These are phyloP conservation scores for Pneumocystis wakefieldiae DNA, from an alignment of 1,139 yeast genomes.

Conservation along the genomic window DNA sequence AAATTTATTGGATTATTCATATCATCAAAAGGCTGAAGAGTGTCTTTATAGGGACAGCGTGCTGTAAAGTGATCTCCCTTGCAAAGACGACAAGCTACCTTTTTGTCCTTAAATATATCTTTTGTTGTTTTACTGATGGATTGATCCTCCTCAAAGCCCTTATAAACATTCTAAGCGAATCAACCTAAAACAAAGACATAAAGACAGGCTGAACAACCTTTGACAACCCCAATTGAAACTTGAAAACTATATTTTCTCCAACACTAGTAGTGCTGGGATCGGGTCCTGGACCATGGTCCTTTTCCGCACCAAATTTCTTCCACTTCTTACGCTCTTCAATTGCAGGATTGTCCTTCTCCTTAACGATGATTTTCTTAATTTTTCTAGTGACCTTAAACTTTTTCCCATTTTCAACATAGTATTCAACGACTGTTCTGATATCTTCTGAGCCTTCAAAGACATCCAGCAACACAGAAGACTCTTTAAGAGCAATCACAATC, in stretches of 20 bases:
- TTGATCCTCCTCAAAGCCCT: constrained; percentile 22
- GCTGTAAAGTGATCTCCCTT: constrained; percentile 87
- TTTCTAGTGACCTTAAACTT: constrained; percentile 78
- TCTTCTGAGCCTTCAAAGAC: constrained; percentile 28
- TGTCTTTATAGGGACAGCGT: constrained; percentile 91
- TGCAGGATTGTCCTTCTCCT: constrained; percentile 51
- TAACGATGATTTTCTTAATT: constrained; percentile 59
- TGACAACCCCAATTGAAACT: constrained; percentile 17
- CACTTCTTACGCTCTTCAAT: constrained; percentile 31
- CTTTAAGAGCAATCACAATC: neutral
- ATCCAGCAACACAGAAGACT: neutral
- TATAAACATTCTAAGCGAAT: constrained; percentile 16
- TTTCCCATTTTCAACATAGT: constrained; percentile 55
- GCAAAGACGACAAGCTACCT: constrained; percentile 76
- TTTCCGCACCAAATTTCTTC: constrained; percentile 71
- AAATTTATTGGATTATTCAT: constrained; percentile 29
- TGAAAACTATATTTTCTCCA: constrained; percentile 54
- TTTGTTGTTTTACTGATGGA: constrained; percentile 61
- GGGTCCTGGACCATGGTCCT: constrained; percentile 66
- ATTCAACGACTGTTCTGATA: constrained; percentile 73
- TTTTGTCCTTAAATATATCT: constrained; percentile 46
- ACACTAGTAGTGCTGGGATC: constrained; percentile 69
- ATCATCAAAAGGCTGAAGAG: constrained; percentile 43
- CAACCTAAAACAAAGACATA: constrained; percentile 18
- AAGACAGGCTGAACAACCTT: neutral